Evolutionary conservation across 176 grass and related monocot genomes (phyloP).

Genomic region (Aegilops umbellulata): DNA sequence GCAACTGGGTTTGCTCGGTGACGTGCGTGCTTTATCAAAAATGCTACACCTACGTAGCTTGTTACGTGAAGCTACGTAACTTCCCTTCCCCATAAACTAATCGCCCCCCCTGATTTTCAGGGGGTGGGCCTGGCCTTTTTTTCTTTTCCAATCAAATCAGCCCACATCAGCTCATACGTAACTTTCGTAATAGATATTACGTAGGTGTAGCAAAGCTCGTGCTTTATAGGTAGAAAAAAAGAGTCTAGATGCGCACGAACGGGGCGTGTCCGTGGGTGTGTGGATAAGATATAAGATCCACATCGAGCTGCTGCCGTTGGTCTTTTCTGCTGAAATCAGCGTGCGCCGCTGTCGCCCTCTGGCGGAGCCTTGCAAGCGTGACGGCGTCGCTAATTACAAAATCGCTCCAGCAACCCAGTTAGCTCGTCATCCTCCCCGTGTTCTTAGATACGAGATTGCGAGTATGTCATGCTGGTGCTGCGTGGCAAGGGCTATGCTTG

Average conservation of each 20-base stretch:
- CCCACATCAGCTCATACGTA: too few species aligned
- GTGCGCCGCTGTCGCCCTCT: neutral
- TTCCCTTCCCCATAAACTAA: too few species aligned
- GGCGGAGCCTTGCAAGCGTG: neutral
- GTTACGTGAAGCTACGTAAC: too few species aligned
- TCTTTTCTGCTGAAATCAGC: constrained; percentile 3
- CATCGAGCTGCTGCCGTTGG: neutral
- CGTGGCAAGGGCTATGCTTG: neutral
- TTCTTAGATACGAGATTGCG: too few species aligned
- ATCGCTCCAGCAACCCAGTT: neutral
- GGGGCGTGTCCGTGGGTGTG: neutral
- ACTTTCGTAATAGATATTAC: too few species aligned
- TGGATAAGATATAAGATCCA: constrained; percentile 30
- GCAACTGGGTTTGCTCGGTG: neutral
- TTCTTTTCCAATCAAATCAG: too few species aligned
- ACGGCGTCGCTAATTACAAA: neutral
- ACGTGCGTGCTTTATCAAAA: constrained; percentile 17
- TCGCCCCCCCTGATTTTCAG: too few species aligned
- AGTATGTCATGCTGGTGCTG: neutral
- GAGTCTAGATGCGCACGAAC: constrained; percentile 8
- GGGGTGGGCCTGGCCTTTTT: too few species aligned
- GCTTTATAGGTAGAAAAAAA: neutral
- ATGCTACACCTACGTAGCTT: too few species aligned
- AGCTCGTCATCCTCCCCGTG: neutral
- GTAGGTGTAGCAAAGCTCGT: too few species aligned